Percentiles rank a stretch among this genome's conserved stretches.
Conservation (phyloP, 176 grass and related monocot species). For the Oryza rufipogon region DNA sequence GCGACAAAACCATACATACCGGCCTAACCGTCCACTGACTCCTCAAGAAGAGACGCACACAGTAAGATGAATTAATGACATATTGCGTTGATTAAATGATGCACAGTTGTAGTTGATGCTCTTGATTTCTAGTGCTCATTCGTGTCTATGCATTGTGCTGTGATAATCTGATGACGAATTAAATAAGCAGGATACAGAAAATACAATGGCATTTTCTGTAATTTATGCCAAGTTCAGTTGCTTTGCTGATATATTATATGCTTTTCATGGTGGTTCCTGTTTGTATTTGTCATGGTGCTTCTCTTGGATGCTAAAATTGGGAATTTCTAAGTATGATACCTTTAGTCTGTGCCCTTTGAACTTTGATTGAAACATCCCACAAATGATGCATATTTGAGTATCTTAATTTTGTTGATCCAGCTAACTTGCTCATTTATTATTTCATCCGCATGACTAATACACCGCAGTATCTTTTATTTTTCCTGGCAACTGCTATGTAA, state of each 20-base stretch:
- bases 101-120: conserved; percentile 1
- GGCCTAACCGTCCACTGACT: conserved; percentile 88
- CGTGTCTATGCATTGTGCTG: conserved; percentile 1
- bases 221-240: conserved; percentile 4
- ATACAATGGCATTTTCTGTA: neutral
- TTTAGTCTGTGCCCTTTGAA: conserved; percentile 20
- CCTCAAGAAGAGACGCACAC: conserved; percentile 79
- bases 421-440: neutral
- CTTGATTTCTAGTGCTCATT: conserved; percentile 19
- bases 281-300: conserved; percentile 9
- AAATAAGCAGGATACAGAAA: neutral
- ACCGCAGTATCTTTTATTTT: conserved; percentile 1
- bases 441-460: conserved; percentile 1
- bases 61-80: conserved; percentile 64
- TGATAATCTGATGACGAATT: neutral
- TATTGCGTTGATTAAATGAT: conserved; percentile 4
- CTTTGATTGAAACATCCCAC: neutral
- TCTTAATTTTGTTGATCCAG: neutral
- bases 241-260: neutral
- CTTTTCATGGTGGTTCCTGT: neutral
- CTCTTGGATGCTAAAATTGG: conserved; percentile 16
- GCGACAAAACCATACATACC: conserved; percentile 96
- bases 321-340: neutral
- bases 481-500: neutral
- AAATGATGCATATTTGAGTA: neutral